Conservation (phyloP, 805 yeast species). For the Pichia cabralensis region DNA sequence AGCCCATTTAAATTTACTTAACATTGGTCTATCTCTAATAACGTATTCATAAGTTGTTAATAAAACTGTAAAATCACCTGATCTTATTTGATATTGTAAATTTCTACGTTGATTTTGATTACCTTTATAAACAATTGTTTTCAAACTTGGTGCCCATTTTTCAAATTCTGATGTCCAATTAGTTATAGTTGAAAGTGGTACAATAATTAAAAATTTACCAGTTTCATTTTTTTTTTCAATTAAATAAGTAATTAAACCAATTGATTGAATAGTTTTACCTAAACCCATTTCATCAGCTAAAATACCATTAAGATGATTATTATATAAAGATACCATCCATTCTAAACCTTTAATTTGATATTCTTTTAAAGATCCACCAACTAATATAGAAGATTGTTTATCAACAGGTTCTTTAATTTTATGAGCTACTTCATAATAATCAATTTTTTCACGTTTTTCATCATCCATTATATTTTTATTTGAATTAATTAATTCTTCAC, state of each 20-base stretch:
- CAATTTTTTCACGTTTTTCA: slow-evolving; percentile 49
- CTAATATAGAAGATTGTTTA: slow-evolving; percentile 57
- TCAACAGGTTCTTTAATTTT: slow-evolving; percentile 54
- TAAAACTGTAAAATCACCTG: slow-evolving; percentile 65
- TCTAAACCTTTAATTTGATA: slow-evolving; percentile 59
- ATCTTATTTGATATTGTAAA: slow-evolving; percentile 52
- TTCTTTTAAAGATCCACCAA: slow-evolving; percentile 74
- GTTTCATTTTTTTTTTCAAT: slow-evolving; percentile 55
- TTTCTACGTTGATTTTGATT: slow-evolving; percentile 61
- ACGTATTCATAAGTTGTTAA: slow-evolving; percentile 78
- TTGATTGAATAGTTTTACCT: slow-evolving; percentile 67
- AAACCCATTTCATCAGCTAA: slow-evolving; percentile 62
- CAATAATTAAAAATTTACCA: slow-evolving; percentile 70
- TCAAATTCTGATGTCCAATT: slow-evolving; percentile 83
- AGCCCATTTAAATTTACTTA: slow-evolving; percentile 63
- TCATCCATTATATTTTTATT: slow-evolving; percentile 12
- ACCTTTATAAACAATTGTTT: slow-evolving; percentile 68
- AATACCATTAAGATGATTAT: slow-evolving; percentile 53
- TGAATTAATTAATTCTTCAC: slow-evolving; percentile 13
- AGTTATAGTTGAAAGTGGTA: slow-evolving; percentile 74
- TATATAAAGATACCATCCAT: slow-evolving; percentile 58
- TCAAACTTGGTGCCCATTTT: slow-evolving; percentile 79
- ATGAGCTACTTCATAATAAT: slow-evolving; percentile 79
- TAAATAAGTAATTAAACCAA: slow-evolving; percentile 62
- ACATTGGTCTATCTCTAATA: slow-evolving; percentile 63